These are phyloP conservation scores for Dunaliella primolecta DNA, from an alignment of 139 green algal genomes.

Conservation along the genomic window DNA sequence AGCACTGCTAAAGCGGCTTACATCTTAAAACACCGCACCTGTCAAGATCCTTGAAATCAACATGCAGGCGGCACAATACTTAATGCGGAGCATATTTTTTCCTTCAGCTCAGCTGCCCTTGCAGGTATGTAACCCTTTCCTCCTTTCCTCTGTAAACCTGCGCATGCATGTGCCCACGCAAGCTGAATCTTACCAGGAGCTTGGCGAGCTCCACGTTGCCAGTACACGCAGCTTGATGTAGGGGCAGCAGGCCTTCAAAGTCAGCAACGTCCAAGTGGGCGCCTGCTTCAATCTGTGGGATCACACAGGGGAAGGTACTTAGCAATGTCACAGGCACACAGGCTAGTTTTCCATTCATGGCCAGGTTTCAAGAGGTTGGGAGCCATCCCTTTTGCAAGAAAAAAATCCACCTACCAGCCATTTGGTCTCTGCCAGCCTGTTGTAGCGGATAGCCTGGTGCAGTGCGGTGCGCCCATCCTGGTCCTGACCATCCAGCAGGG, in stretches of 20 bases:
- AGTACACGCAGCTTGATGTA: constrained; percentile 32
- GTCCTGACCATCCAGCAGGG: constrained; percentile 41
- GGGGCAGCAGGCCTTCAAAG: constrained; percentile 44
- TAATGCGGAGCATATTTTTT: too few species aligned
- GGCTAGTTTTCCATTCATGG: too few species aligned
- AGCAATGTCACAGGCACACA: too few species aligned
- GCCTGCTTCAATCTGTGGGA: constrained; percentile 1
- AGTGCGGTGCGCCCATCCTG: constrained; percentile 39
- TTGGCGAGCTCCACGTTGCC: constrained; percentile 15
- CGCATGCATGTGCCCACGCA: too few species aligned
- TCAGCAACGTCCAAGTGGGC: constrained; percentile 38
- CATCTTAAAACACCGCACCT: too few species aligned
- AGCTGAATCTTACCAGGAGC: constrained; percentile 12
- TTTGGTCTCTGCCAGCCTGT: constrained; percentile 31
- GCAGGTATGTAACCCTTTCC: not conserved
- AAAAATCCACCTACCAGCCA: constrained; percentile 30
- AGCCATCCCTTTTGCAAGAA: too few species aligned
- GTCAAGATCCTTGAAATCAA: too few species aligned
- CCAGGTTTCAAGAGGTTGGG: too few species aligned
- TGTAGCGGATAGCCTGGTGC: constrained; percentile 44
- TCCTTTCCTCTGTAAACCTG: too few species aligned
- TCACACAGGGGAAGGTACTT: too few species aligned
- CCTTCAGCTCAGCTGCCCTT: constrained; percentile 4
- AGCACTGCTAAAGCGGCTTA: too few species aligned
- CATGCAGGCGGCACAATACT: too few species aligned